Evolutionary conservation across 2,329 filamentous ascomycete species (phyloP).

Genomic region (Diaporthe sp.): DNA sequence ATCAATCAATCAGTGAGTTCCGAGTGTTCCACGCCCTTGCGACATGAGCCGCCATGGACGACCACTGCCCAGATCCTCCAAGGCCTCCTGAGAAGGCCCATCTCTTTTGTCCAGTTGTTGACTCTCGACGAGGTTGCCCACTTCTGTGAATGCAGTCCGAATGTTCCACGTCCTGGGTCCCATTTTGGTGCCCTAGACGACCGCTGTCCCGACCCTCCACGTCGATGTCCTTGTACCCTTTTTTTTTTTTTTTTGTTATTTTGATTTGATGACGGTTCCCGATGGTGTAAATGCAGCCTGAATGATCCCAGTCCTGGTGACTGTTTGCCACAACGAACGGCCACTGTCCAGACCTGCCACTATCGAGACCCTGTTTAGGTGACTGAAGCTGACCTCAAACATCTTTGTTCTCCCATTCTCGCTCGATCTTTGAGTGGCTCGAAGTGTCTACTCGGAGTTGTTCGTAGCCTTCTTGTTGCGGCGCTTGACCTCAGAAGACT

Average conservation of each 20-base stretch:
- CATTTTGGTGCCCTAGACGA: neutral
- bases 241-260: neutral
- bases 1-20: neutral
- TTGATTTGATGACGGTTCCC: neutral
- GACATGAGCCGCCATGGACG: neutral
- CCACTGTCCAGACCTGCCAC: constrained; percentile 6
- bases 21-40: constrained; percentile 11
- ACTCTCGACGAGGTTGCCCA: neutral
- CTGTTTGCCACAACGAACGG: neutral
- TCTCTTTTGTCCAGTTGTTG: neutral
- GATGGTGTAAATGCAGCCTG: neutral
- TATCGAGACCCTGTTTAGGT: neutral
- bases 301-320: constrained; percentile 2
- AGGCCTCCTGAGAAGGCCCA: neutral
- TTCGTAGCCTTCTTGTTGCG: constrained; percentile 9
- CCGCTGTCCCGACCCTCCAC: neutral
- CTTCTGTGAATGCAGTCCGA: neutral
- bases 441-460: neutral
- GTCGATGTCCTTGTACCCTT: no score
- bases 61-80: constrained; percentile 28
- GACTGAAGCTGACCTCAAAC: no score
- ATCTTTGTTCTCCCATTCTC: neutral
- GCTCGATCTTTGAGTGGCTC: neutral
- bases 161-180: neutral
- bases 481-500: constrained; percentile 43